These are phyloP conservation scores for Penstemon newberryi DNA, from an alignment of 257 asterid species.

Conservation along the genomic window DNA sequence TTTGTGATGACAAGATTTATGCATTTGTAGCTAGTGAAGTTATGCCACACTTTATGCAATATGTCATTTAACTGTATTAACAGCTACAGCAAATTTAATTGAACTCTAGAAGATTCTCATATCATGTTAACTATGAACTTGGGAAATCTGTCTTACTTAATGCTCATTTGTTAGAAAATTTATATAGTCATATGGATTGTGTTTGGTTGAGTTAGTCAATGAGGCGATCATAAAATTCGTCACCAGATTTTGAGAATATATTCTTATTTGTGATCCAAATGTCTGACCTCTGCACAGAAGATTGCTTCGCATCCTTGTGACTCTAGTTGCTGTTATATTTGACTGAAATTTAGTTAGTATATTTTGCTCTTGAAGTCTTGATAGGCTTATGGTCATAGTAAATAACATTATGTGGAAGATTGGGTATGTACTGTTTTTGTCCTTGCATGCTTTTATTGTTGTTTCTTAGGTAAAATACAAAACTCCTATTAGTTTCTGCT, in stretches of 20 bases:
- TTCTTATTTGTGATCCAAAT: slow-evolving; percentile 3
- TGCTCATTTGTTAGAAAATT: slow-evolving; percentile 1
- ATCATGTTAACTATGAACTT: not conserved
- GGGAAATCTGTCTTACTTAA: not conserved
- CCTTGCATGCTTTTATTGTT: not conserved
- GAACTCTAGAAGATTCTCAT: not conserved
- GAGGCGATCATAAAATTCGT: not conserved
- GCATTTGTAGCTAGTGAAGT: slow-evolving; percentile 2
- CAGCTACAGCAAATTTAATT: slow-evolving; percentile 2
- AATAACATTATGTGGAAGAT: not conserved
- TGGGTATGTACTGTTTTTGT: not conserved
- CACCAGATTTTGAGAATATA: slow-evolving; percentile 7
- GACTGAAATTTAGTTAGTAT: not conserved
- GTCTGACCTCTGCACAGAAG: slow-evolving; percentile 6
- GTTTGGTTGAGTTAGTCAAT: not conserved
- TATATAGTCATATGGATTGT: not conserved
- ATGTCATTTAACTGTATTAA: slow-evolving; percentile 2
- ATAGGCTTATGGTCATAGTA: not conserved
- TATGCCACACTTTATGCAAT: not conserved
- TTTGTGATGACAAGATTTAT: not conserved
- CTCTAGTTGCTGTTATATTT: not conserved
- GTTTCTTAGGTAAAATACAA: not conserved
- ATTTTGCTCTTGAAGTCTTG: not conserved
- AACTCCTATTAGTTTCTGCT: not conserved
- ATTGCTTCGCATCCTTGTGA: not conserved